A percentile compares a stretch with the other conserved stretches of the same genome.
phyloP scores from a whole-genome alignment of 202 grass and related monocot species.

The Carex arenaria region DNA sequence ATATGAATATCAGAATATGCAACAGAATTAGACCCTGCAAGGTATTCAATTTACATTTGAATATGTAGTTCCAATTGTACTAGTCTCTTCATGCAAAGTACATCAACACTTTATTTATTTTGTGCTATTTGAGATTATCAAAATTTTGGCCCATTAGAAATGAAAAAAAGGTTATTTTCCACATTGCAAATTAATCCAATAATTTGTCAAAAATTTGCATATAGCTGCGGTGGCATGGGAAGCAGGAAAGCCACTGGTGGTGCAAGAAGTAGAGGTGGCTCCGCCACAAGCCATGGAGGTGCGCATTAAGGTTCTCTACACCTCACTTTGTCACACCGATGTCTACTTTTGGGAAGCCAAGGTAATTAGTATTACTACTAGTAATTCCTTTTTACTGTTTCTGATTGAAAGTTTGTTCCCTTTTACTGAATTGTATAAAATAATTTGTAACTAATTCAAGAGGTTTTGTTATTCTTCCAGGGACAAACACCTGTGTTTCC shows the following conservation, averaged over 20 bases:
- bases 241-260: slow-evolving; percentile 32
- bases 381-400: background rate
- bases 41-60: background rate
- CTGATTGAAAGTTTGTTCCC: background rate
- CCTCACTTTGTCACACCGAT: slow-evolving; percentile 62
- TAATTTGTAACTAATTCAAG: background rate
- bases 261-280: slow-evolving; percentile 38
- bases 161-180: too few species aligned
- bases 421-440: background rate
- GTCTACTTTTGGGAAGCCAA: slow-evolving; percentile 94
- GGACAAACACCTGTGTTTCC: slow-evolving; percentile 82
- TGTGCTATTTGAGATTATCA: too few species aligned
- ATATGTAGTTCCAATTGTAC: background rate
- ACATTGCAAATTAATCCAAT: background rate
- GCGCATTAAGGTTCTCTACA: slow-evolving; percentile 34
- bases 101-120: too few species aligned
- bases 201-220: background rate
- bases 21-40: background rate
- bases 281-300: slow-evolving; percentile 37
- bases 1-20: background rate
- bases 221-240: slow-evolving; percentile 42
- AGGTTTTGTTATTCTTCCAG: slow-evolving; percentile 27
- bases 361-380: slow-evolving; percentile 23
- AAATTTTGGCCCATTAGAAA: too few species aligned
- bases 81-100: background rate